Percentiles rank a stretch among this genome's conserved stretches.
Evolutionary conservation across 331 rosid genomes (phyloP).

Genomic region (Pyracantha coccinea): DNA sequence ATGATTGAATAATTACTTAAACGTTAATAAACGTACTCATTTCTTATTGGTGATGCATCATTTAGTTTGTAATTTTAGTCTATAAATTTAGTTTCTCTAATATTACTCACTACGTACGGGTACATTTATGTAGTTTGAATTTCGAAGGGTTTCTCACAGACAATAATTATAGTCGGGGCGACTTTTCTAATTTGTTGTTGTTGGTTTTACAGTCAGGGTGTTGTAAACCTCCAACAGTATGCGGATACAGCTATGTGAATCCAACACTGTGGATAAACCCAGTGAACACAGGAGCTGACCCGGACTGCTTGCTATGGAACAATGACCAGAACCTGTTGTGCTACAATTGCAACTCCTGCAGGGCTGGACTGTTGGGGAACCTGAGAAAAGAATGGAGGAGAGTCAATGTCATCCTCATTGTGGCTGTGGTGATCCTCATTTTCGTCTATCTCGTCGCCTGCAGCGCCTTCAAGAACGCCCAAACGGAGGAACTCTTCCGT

Average conservation of each 20-base stretch:
- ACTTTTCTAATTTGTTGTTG: not conserved
- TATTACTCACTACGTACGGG: too few species aligned
- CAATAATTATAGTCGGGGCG: not conserved
- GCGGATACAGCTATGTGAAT: constrained; percentile 67
- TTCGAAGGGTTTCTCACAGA: not conserved
- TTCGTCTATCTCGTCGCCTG: constrained; percentile 82
- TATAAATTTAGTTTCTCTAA: too few species aligned
- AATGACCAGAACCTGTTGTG: constrained; percentile 78
- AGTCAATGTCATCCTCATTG: constrained; percentile 69
- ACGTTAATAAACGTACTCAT: too few species aligned
- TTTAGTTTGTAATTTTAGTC: too few species aligned
- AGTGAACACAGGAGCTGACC: constrained; percentile 49
- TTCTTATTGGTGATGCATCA: too few species aligned
- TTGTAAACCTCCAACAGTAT: constrained; percentile 75
- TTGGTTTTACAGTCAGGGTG: constrained; percentile 71
- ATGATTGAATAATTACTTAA: too few species aligned
- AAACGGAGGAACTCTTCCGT: constrained; percentile 69
- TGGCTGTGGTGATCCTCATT: constrained; percentile 66
- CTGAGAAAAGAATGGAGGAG: constrained; percentile 81
- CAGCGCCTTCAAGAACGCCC: constrained; percentile 89
- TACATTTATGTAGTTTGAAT: not conserved
- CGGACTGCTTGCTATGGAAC: constrained; percentile 79
- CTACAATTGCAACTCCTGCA: constrained; percentile 83
- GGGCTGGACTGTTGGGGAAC: constrained; percentile 86
- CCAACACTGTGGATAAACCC: constrained; percentile 84